Percentiles rank a stretch among this genome's conserved stretches.
Conservation (phyloP, 129 eudicot species). For the Logfia minima region DNA sequence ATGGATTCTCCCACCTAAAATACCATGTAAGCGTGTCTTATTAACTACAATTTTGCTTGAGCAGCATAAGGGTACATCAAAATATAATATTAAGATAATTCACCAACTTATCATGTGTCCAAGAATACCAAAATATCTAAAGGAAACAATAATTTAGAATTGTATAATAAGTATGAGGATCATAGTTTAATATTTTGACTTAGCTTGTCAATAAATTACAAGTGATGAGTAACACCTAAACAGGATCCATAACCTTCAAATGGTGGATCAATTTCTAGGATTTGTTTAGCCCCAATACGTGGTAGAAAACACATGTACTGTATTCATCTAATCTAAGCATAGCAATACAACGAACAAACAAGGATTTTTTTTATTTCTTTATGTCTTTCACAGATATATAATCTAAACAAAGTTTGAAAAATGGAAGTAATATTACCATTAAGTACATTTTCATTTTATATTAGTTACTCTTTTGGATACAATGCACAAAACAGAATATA, state of each 20-base stretch:
- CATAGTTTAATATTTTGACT: background rate
- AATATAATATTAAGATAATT: background rate
- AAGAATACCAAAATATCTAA: background rate
- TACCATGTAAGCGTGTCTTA: background rate
- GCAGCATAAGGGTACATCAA: background rate
- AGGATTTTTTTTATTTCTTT: background rate
- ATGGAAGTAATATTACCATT: background rate
- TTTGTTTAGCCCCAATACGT: background rate
- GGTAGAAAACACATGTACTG: too few species aligned
- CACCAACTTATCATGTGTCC: constrained; percentile 1
- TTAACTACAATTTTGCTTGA: background rate
- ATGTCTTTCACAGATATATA: constrained; percentile 1
- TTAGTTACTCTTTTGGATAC: background rate
- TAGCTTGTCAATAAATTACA: background rate
- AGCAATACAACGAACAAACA: background rate
- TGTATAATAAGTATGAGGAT: background rate
- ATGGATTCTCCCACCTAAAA: constrained; percentile 92
- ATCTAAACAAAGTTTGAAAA: background rate
- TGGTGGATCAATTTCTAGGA: background rate
- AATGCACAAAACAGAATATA: background rate
- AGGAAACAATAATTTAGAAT: background rate
- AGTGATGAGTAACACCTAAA: background rate
- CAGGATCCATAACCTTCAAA: background rate
- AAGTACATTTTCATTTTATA: background rate
- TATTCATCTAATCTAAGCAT: background rate